Evolutionary conservation across 2,329 filamentous ascomycete species (phyloP).

Genomic region (Immersiporthe knoxdaviesiana): DNA sequence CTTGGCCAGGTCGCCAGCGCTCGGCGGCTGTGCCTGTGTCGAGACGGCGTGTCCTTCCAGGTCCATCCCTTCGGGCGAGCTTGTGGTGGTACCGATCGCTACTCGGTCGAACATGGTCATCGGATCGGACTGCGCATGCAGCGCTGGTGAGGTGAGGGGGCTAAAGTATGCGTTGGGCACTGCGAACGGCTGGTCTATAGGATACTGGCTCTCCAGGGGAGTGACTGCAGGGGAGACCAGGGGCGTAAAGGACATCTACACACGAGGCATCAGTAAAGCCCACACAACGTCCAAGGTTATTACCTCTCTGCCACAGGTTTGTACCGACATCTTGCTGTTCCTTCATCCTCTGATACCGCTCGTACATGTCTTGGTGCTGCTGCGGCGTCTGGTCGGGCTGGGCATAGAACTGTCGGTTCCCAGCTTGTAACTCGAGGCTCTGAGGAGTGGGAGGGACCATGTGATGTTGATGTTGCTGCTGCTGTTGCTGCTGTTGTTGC

Average conservation of each 20-base stretch:
- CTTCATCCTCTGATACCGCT: slow-evolving; percentile 68
- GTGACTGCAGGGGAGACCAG: slow-evolving; percentile 84
- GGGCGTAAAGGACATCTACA: slow-evolving; percentile 75
- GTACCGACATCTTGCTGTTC: slow-evolving; percentile 68
- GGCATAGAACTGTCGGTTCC: slow-evolving; percentile 57
- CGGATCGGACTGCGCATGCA: slow-evolving; percentile 70
- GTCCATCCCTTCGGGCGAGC: slow-evolving; percentile 62
- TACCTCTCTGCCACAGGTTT: too few species aligned
- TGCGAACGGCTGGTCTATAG: slow-evolving; percentile 60
- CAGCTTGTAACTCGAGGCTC: slow-evolving; percentile 75
- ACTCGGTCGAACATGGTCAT: slow-evolving; percentile 49
- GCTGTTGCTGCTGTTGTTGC: slow-evolving; percentile 58
- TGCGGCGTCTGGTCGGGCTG: slow-evolving; percentile 54
- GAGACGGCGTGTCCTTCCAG: slow-evolving; percentile 48
- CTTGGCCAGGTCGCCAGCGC: slow-evolving; percentile 53
- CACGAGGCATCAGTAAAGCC: slow-evolving; percentile 36
- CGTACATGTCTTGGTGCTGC: slow-evolving; percentile 65
- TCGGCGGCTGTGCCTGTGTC: slow-evolving; percentile 40
- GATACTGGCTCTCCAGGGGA: slow-evolving; percentile 73
- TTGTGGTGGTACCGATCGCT: slow-evolving; percentile 45
- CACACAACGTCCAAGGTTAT: slow-evolving; percentile 5
- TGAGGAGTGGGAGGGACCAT: slow-evolving; percentile 80
- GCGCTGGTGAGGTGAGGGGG: slow-evolving; percentile 77
- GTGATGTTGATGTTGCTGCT: slow-evolving; percentile 57
- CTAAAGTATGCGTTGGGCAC: slow-evolving; percentile 78